Evolutionary conservation across 768 basidiomycete genomes (phyloP).

Genomic region (Suillus clintonianus): DNA sequence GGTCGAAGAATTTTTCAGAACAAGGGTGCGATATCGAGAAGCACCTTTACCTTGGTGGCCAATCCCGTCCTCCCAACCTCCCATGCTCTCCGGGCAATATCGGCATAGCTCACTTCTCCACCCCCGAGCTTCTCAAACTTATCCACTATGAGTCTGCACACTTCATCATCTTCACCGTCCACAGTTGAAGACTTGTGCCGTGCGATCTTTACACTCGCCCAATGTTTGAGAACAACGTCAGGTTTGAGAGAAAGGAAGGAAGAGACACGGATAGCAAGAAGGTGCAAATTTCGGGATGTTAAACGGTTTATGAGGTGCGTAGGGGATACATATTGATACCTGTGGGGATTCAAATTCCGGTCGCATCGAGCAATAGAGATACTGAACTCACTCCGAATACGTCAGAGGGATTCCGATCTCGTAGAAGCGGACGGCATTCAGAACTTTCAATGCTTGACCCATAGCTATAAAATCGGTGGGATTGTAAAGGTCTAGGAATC

Average conservation of each 20-base stretch:
- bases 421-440: constrained; percentile 90
- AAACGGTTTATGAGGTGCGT: constrained; percentile 80
- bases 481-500: constrained; percentile 91
- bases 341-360: constrained; percentile 31
- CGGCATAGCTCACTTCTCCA: constrained; percentile 85
- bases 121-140: constrained; percentile 86
- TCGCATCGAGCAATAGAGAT: not conserved
- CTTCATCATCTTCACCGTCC: constrained; percentile 68
- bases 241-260: constrained; percentile 81
- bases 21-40: not conserved
- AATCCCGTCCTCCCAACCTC: constrained; percentile 77
- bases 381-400: constrained; percentile 74
- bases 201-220: constrained; percentile 92
- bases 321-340: constrained; percentile 82
- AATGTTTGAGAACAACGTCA: constrained; percentile 88
- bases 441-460: constrained; percentile 89
- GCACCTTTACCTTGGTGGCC: constrained; percentile 71
- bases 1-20: constrained; percentile 2
- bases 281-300: constrained; percentile 84
- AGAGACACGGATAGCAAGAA: constrained; percentile 90
- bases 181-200: constrained; percentile 66
- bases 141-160: constrained; percentile 82
- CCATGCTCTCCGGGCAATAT: constrained; percentile 94
- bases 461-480: constrained; percentile 90
- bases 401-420: constrained; percentile 94